Evolutionary conservation across 208 protist species (phyloP).

Genomic region (Perkinsela sp.): DNA sequence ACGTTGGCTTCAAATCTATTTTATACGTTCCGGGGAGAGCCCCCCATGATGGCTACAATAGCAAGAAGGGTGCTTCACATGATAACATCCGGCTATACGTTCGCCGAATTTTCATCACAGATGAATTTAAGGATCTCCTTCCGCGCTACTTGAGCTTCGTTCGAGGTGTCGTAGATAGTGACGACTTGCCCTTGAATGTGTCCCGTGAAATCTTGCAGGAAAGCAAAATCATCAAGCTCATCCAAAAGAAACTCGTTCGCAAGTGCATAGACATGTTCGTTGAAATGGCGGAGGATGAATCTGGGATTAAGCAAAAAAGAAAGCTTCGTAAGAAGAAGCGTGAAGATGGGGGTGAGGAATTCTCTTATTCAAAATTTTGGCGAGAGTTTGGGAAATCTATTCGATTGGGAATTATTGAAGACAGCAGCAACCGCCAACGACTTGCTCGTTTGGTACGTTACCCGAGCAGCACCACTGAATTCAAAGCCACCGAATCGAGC

Average conservation of each 20-base stretch:
- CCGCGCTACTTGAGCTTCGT: slow-evolving; percentile 78
- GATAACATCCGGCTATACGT: slow-evolving; percentile 85
- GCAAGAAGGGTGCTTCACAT: slow-evolving; percentile 7
- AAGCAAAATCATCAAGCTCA: slow-evolving; percentile 71
- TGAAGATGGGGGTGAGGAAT: slow-evolving; percentile 15
- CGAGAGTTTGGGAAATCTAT: slow-evolving; percentile 79
- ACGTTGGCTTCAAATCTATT: slow-evolving; percentile 86
- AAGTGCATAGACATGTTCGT: slow-evolving; percentile 72
- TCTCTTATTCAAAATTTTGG: slow-evolving; percentile 70
- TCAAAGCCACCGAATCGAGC: slow-evolving; percentile 23
- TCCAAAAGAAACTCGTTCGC: slow-evolving; percentile 89
- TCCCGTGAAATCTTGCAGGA: slow-evolving; percentile 95
- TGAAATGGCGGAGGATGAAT: slow-evolving; percentile 57
- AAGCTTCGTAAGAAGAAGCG: slow-evolving; percentile 3
- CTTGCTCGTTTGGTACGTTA: slow-evolving; percentile 89
- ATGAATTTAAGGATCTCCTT: slow-evolving; percentile 81
- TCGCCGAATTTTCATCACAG: slow-evolving; percentile 92
- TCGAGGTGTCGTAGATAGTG: slow-evolving; percentile 90
- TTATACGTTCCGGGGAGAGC: slow-evolving; percentile 82
- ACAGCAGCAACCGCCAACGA: slow-evolving; percentile 72
- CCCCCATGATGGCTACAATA: slow-evolving; percentile 64
- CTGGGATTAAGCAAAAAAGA: slow-evolving; percentile 9
- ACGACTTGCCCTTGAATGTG: slow-evolving; percentile 98
- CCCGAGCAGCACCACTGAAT: slow-evolving; percentile 11
- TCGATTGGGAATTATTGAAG: slow-evolving; percentile 88